Conservation (phyloP, 768 basidiomycete species). For the Russula dissimulans region DNA sequence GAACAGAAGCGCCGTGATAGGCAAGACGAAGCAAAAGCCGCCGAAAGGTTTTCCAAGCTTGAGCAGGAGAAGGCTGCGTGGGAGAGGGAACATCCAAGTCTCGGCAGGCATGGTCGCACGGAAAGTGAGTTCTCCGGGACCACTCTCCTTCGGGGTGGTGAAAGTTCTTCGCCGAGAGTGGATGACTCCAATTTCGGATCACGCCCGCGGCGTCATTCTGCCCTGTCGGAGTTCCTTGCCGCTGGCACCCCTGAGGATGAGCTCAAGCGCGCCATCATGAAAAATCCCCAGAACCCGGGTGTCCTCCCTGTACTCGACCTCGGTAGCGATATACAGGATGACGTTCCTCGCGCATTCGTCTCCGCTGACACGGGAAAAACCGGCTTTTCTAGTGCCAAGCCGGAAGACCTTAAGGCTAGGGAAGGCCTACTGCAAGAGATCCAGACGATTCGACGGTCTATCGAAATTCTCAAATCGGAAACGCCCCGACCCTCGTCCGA, state of each 20-base stretch:
- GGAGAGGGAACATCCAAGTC: constrained; percentile 75
- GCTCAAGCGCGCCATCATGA: constrained; percentile 36
- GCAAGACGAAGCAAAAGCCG: constrained; percentile 67
- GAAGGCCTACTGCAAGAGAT: constrained; percentile 70
- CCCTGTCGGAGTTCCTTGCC: constrained; percentile 64
- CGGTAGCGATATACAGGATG: constrained; percentile 61
- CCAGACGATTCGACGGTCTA: constrained; percentile 67
- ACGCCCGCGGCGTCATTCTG: constrained; percentile 54
- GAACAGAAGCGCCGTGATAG: constrained; percentile 66
- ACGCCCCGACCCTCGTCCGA: constrained; percentile 49
- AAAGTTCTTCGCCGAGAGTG: constrained; percentile 29
- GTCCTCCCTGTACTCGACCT: constrained; percentile 66
- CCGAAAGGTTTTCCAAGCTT: constrained; percentile 55
- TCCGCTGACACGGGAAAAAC: constrained; percentile 28
- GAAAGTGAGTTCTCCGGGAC: constrained; percentile 55
- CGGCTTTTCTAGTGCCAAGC: constrained; percentile 14
- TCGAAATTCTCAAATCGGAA: constrained; percentile 65
- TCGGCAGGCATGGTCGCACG: constrained; percentile 49
- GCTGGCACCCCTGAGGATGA: constrained; percentile 57
- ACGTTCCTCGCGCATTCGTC: constrained; percentile 67
- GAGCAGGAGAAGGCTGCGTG: constrained; percentile 69
- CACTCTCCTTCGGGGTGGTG: constrained; percentile 54
- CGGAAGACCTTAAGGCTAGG: constrained; percentile 56
- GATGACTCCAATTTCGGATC: constrained; percentile 44
- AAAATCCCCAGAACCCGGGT: constrained; percentile 42